phyloP scores from a whole-genome alignment of 495 filamentous ascomycete species.

The Aspergillus mulundensis region DNA sequence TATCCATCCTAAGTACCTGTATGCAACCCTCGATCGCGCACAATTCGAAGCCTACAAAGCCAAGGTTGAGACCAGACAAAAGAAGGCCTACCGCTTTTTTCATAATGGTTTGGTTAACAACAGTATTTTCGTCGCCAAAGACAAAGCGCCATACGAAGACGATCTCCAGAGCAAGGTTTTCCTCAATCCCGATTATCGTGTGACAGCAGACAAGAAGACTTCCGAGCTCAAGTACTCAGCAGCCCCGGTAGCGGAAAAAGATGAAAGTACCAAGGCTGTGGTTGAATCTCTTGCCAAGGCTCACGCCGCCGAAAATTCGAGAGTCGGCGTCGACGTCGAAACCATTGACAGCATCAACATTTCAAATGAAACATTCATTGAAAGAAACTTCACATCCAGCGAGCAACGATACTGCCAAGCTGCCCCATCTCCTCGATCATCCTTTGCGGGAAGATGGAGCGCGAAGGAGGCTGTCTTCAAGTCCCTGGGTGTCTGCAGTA shows the following conservation, averaged over 20 bases:
- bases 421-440: slow-evolving; percentile 71
- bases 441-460: slow-evolving; percentile 90
- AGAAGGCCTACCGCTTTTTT: slow-evolving; percentile 97
- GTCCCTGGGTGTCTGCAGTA: slow-evolving; percentile 79
- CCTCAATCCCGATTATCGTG: slow-evolving; percentile 91
- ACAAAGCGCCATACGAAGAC: slow-evolving; percentile 81
- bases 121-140: slow-evolving; percentile 93
- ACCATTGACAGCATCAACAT: slow-evolving; percentile 79
- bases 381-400: slow-evolving; percentile 83
- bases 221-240: slow-evolving; percentile 67
- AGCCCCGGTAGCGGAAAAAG: slow-evolving; percentile 53
- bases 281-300: slow-evolving; percentile 75
- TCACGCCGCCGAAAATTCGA: slow-evolving; percentile 66
- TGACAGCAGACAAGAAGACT: slow-evolving; percentile 77
- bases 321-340: slow-evolving; percentile 91
- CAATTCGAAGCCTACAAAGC: slow-evolving; percentile 76
- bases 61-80: slow-evolving; percentile 89
- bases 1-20: slow-evolving; percentile 94
- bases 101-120: slow-evolving; percentile 98
- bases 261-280: slow-evolving; percentile 65
- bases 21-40: slow-evolving; percentile 82
- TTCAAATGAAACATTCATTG: slow-evolving; percentile 87
- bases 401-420: slow-evolving; percentile 84
- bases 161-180: slow-evolving; percentile 82
- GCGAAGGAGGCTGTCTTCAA: slow-evolving; percentile 99